A percentile compares a stretch with the other conserved stretches of the same genome.
Evolutionary conservation across 2,329 filamentous ascomycete genomes (phyloP).

Genomic region (Fusarium torulosum): DNA sequence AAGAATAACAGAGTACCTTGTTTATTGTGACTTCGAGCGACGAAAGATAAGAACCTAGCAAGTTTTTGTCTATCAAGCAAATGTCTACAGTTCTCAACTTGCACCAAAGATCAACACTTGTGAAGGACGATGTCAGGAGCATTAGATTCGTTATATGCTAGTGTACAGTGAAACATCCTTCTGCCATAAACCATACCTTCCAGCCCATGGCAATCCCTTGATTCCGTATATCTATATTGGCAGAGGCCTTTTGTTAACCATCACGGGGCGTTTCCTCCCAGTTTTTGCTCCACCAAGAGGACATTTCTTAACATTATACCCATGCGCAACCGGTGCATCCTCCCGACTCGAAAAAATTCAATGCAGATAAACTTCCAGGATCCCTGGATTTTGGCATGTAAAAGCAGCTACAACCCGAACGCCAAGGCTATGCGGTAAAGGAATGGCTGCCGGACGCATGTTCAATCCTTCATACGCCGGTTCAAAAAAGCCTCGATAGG

Average conservation of each 20-base stretch:
- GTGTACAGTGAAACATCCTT: conserved; percentile 38
- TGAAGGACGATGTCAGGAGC: conserved; percentile 22
- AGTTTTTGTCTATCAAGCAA: not conserved
- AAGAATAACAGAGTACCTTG: not conserved
- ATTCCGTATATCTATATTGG: conserved; percentile 25
- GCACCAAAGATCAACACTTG: not conserved
- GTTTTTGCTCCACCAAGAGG: conserved; percentile 35
- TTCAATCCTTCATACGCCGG: conserved; percentile 30
- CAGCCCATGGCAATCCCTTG: conserved; percentile 6
- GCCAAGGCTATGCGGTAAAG: conserved; percentile 48
- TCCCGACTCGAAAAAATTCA: conserved; percentile 31
- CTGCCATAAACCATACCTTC: conserved; percentile 3
- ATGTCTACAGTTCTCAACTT: not conserved
- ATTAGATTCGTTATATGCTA: conserved; percentile 46
- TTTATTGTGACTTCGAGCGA: not conserved
- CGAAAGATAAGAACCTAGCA: not conserved
- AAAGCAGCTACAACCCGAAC: conserved; percentile 40
- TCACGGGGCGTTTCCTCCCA: conserved; percentile 20
- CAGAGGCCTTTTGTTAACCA: conserved; percentile 10
- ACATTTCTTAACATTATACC: conserved; percentile 36
- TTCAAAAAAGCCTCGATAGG: conserved; percentile 33
- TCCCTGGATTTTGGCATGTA: conserved; percentile 25
- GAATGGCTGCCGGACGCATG: conserved; percentile 39
- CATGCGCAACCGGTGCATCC: conserved; percentile 24
- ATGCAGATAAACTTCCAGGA: conserved; percentile 37